Evolutionary conservation across 257 asterid genomes (phyloP).

Genomic region (Solanum paucissectum): DNA sequence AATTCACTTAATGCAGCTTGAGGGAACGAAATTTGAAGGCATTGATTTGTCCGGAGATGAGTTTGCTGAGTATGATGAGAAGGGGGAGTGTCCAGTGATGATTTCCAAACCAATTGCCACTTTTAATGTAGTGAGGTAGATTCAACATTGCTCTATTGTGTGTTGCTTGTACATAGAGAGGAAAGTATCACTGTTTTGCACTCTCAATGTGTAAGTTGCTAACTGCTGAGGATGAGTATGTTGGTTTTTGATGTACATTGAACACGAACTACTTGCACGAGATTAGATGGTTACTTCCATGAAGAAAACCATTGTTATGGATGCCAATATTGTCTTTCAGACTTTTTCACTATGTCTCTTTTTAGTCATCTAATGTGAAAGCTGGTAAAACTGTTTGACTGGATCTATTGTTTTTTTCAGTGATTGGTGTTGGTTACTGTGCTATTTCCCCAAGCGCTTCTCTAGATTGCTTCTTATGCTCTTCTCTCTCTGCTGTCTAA

Average conservation of each 20-base stretch:
- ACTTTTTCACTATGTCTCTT: background rate
- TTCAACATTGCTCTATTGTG: background rate
- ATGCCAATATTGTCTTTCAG: background rate
- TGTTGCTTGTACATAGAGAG: background rate
- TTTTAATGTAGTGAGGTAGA: slow-evolving; percentile 50
- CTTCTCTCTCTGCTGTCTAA: background rate
- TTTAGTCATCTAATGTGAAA: background rate
- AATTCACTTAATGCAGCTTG: slow-evolving; percentile 25
- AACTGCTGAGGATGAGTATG: background rate
- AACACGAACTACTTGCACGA: background rate
- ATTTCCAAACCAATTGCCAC: slow-evolving; percentile 61
- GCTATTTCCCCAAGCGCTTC: background rate
- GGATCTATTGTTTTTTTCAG: background rate
- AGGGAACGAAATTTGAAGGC: slow-evolving; percentile 57
- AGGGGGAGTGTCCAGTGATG: slow-evolving; percentile 88
- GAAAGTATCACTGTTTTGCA: background rate
- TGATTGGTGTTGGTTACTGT: background rate
- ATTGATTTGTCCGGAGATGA: slow-evolving; percentile 76
- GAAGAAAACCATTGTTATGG: background rate
- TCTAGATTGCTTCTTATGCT: background rate
- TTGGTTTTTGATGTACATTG: background rate
- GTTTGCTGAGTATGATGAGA: slow-evolving; percentile 75
- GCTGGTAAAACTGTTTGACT: background rate
- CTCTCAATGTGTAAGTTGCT: background rate
- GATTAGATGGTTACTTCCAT: background rate